Percentiles rank a stretch among this genome's conserved stretches.
phyloP scores from a whole-genome alignment of 2,329 filamentous ascomycete genomes.

The Diaporthe helianthi region DNA sequence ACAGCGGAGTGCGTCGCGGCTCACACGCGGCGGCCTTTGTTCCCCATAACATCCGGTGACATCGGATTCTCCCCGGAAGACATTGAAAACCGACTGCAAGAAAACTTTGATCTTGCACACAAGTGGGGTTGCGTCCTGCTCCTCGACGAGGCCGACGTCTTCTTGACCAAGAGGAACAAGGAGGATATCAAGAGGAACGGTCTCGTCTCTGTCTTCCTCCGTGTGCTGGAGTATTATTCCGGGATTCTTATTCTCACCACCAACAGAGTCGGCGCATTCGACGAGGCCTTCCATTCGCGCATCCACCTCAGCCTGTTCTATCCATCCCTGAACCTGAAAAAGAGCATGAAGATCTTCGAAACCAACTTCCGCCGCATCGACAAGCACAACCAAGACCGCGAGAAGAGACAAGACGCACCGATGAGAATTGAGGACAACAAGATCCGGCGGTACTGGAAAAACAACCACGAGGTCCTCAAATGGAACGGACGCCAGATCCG shows the following conservation, averaged over 20 bases:
- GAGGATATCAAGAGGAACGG: too few relatives aligned
- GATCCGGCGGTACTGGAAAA: neutral
- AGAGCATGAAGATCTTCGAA: slow-evolving; percentile 35
- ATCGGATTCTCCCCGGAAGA: slow-evolving; percentile 43
- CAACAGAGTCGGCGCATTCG: slow-evolving; percentile 5
- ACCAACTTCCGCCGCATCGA: neutral
- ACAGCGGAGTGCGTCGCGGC: slow-evolving; percentile 10
- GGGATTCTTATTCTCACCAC: slow-evolving; percentile 18
- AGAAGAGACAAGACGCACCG: neutral
- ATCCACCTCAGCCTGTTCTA: slow-evolving; percentile 48
- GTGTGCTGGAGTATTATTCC: slow-evolving; percentile 16
- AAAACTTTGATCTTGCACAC: slow-evolving; percentile 37
- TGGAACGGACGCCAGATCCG: slow-evolving; percentile 24
- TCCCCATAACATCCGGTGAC: slow-evolving; percentile 37
- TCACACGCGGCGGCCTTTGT: slow-evolving; percentile 10
- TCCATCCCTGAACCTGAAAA: slow-evolving; percentile 35
- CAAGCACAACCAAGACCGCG: neutral
- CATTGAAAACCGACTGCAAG: slow-evolving; percentile 41
- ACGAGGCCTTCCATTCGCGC: slow-evolving; percentile 48
- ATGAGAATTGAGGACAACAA: neutral
- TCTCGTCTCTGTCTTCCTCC: neutral
- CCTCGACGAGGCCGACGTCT: slow-evolving; percentile 42
- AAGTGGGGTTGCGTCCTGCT: slow-evolving; percentile 42
- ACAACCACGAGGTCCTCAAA: neutral
- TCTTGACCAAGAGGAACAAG: slow-evolving; percentile 32